Evolutionary conservation across 495 filamentous ascomycete genomes (phyloP).

Genomic region (Letharia lupina): DNA sequence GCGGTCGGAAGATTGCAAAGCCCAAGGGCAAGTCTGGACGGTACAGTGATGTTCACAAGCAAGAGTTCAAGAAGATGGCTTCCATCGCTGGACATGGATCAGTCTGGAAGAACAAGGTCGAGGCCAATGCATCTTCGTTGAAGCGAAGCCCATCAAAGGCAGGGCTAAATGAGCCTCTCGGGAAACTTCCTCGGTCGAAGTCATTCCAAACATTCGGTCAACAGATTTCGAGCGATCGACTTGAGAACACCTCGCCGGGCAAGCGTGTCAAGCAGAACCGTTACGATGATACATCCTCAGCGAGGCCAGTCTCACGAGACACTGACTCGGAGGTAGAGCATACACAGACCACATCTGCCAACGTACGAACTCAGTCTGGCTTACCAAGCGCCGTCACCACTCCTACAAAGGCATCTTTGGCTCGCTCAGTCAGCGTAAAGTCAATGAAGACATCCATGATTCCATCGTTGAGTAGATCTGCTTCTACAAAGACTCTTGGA

Average conservation of each 20-base stretch:
- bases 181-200: slow-evolving; percentile 21
- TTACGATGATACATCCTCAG: slow-evolving; percentile 51
- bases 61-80: slow-evolving; percentile 92
- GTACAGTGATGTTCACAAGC: slow-evolving; percentile 75
- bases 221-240: slow-evolving; percentile 22
- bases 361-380: slow-evolving; percentile 33
- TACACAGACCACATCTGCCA: slow-evolving; percentile 31
- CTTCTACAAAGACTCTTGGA: slow-evolving; percentile 32
- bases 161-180: slow-evolving; percentile 9
- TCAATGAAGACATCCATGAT: slow-evolving; percentile 45
- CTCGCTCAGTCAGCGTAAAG: slow-evolving; percentile 55
- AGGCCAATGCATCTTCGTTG: slow-evolving; percentile 47
- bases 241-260: slow-evolving; percentile 34
- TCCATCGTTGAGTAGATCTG: slow-evolving; percentile 45
- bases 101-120: slow-evolving; percentile 57
- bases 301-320: slow-evolving; percentile 45
- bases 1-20: slow-evolving; percentile 61
- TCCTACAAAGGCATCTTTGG: slow-evolving; percentile 71
- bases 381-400: slow-evolving; percentile 54
- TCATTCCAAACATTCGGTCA: slow-evolving; percentile 30
- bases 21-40: slow-evolving; percentile 68
- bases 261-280: slow-evolving; percentile 59
- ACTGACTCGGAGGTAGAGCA: slow-evolving; percentile 34
- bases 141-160: slow-evolving; percentile 47
- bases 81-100: slow-evolving; percentile 83